Evolutionary conservation across 805 yeast genomes (phyloP).

Genomic region (Naumovozyma castellii): DNA sequence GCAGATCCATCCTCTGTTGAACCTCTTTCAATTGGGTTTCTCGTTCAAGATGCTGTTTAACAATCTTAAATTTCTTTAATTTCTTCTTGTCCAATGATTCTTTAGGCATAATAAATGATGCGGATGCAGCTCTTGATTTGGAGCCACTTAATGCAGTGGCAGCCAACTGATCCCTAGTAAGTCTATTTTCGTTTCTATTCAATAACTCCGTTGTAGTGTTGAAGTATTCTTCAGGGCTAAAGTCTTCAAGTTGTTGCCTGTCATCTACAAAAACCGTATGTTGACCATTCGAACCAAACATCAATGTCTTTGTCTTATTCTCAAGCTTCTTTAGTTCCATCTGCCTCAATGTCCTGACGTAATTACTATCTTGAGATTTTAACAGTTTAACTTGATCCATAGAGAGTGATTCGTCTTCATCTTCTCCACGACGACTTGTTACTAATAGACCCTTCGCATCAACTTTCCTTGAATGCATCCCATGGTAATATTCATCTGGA

Average conservation of each 20-base stretch:
- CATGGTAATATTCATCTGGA: conserved; percentile 95
- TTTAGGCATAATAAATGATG: conserved; percentile 26
- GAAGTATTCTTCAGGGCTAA: conserved; percentile 58
- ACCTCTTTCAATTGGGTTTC: conserved; percentile 58
- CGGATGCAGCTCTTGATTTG: conserved; percentile 6
- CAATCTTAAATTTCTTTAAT: conserved; percentile 47
- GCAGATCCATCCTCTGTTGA: conserved; percentile 62
- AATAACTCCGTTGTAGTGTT: conserved; percentile 60
- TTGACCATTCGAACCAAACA: conserved; percentile 51
- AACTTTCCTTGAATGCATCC: conserved; percentile 65
- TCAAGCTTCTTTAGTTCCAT: conserved; percentile 59
- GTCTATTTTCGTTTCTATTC: conserved; percentile 59
- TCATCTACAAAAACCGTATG: conserved; percentile 82
- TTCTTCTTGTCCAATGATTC: conserved; percentile 43
- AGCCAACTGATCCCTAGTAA: conserved; percentile 50
- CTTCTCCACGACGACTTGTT: conserved; percentile 45
- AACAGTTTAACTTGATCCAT: conserved; percentile 72
- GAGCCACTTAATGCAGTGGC: conserved; percentile 27
- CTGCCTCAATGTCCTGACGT: conserved; percentile 66
- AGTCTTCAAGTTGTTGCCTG: conserved; percentile 43
- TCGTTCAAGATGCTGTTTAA: conserved; percentile 61
- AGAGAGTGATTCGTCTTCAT: conserved; percentile 40
- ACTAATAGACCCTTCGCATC: conserved; percentile 62
- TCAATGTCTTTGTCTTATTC: conserved; percentile 36
- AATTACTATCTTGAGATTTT: conserved; percentile 86